These are phyloP conservation scores for Stellera chamaejasme DNA, from an alignment of 345 rosid genomes.

Conservation along the genomic window DNA sequence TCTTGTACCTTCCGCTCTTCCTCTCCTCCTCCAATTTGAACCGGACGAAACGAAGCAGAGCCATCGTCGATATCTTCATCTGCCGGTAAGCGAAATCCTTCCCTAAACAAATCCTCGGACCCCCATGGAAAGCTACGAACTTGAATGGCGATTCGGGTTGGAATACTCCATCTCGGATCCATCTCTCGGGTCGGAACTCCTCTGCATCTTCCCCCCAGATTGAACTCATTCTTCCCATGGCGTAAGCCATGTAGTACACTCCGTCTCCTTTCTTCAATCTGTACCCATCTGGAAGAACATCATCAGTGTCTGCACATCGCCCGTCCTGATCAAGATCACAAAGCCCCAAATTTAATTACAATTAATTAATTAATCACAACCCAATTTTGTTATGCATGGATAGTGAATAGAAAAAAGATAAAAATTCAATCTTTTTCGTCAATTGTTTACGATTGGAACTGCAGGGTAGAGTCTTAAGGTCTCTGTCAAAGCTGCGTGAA, in stretches of 20 bases:
- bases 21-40: conserved; percentile 50
- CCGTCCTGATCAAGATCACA: conserved; percentile 33
- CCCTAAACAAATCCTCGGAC: conserved; percentile 70
- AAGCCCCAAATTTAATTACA: background rate
- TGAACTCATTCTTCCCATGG: conserved; percentile 75
- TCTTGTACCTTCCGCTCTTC: conserved; percentile 28
- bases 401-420: background rate
- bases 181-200: conserved; percentile 65
- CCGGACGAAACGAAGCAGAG: conserved; percentile 48
- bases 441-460: conserved; percentile 41
- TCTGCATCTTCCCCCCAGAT: conserved; percentile 78
- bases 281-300: conserved; percentile 59
- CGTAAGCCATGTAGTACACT: conserved; percentile 44
- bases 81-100: conserved; percentile 68
- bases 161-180: conserved; percentile 57
- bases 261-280: conserved; percentile 58
- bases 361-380: background rate
- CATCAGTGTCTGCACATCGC: conserved; percentile 53
- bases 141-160: conserved; percentile 66
- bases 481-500: conserved; percentile 72
- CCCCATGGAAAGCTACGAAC: conserved; percentile 68
- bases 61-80: conserved; percentile 64
- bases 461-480: conserved; percentile 67
- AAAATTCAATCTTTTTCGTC: background rate
- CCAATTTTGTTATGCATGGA: background rate